Evolutionary conservation across 176 grass and related monocot genomes (phyloP).

Genomic region (Aegilops sharonensis): DNA sequence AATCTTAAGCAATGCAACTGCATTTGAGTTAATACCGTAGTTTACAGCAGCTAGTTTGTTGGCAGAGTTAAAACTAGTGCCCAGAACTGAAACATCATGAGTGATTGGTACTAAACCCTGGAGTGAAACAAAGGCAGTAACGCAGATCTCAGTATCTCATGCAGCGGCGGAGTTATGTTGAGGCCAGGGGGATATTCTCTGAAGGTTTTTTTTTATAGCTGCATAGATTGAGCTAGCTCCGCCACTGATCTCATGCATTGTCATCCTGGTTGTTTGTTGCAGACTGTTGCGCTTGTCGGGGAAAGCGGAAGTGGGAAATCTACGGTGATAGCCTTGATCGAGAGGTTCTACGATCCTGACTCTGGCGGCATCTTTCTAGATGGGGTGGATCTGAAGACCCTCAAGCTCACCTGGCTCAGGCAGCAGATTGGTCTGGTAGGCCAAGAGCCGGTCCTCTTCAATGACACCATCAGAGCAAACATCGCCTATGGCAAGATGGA

Average conservation of each 20-base stretch:
- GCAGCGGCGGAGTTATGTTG: no score
- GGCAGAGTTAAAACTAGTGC: no score
- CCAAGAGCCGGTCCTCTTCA: conserved; percentile 73
- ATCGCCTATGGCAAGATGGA: conserved; percentile 66
- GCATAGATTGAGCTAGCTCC: no score
- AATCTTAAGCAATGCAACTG: no score
- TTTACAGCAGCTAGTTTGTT: no score
- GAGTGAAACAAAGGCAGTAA: no score
- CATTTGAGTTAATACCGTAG: no score
- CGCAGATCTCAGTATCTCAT: no score
- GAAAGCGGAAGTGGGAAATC: conserved; percentile 83
- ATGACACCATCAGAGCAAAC: conserved; percentile 60
- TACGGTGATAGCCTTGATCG: conserved; percentile 61
- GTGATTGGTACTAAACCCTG: no score
- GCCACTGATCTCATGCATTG: not conserved
- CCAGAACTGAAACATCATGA: no score
- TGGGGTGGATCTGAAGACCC: conserved; percentile 43
- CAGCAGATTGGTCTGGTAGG: conserved; percentile 66
- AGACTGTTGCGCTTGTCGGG: conserved; percentile 77
- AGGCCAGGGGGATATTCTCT: no score
- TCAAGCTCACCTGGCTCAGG: conserved; percentile 71
- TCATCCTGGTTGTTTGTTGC: not conserved
- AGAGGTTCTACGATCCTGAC: conserved; percentile 76
- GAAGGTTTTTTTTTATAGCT: no score
- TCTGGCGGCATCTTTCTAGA: conserved; percentile 55